phyloP scores from a whole-genome alignment of 2,329 filamentous ascomycete genomes.

The Hypoxylon sp. region DNA sequence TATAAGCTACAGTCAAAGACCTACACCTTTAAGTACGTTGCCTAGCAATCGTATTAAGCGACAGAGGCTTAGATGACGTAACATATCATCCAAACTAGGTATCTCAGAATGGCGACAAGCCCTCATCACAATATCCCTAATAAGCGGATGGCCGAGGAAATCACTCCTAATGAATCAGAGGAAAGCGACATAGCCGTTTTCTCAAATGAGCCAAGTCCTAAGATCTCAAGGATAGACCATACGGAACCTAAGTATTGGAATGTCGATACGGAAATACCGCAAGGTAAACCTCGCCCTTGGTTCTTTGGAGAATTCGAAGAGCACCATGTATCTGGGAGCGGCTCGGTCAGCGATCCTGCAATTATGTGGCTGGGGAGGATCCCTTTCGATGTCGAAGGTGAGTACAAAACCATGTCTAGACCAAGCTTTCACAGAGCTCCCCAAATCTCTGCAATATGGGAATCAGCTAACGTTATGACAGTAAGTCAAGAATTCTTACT shows the following conservation, averaged over 20 bases:
- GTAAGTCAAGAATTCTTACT: no score
- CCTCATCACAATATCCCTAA: not conserved
- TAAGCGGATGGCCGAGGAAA: constrained; percentile 36
- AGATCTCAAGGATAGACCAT: constrained; percentile 9
- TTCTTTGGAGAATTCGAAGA: constrained; percentile 20
- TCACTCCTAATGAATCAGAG: constrained; percentile 2
- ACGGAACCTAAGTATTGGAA: constrained; percentile 10
- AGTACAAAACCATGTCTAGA: no score
- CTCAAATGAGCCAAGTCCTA: constrained; percentile 1
- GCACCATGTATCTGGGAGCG: constrained; percentile 15
- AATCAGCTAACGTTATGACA: no score
- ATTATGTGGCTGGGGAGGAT: constrained; percentile 31
- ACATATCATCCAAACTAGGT: not conserved
- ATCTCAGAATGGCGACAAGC: constrained; percentile 12
- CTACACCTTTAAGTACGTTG: no score
- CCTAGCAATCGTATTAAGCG: not conserved
- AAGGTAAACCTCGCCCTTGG: constrained; percentile 24
- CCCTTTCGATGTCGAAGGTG: constrained; percentile 4
- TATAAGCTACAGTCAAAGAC: not conserved
- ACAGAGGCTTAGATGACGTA: not conserved
- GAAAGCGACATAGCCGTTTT: not conserved
- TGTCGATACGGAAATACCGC: constrained; percentile 31
- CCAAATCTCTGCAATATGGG: no score
- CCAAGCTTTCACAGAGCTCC: no score
- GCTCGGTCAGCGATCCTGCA: constrained; percentile 27